Conservation (phyloP, 345 rosid genomes). For the Eucalyptus guilfoylei region DNA sequence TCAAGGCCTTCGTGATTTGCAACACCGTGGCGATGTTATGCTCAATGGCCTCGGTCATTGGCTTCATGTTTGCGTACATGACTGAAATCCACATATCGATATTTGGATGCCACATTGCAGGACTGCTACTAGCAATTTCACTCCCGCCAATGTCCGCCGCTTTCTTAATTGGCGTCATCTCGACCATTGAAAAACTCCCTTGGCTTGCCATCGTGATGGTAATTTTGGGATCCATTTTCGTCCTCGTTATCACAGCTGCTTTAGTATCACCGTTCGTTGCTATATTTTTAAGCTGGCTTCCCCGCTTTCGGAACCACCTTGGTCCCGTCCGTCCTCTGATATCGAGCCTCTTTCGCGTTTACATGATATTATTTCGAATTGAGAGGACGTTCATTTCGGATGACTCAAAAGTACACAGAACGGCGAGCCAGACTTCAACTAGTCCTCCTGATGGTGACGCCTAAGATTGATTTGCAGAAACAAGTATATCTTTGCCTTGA, state of each 20-base stretch:
- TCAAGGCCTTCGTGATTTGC: background rate
- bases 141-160: background rate
- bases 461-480: too few species aligned
- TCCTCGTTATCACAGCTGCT: background rate
- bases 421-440: background rate
- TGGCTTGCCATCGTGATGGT: background rate
- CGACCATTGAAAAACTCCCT: background rate
- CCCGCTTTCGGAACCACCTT: background rate
- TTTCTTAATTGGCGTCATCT: background rate
- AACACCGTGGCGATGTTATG: background rate
- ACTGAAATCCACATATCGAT: background rate
- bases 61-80: background rate
- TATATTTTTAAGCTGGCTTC: background rate
- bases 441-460: background rate
- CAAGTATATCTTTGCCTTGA: too few species aligned
- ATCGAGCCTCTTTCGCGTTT: accelerated
- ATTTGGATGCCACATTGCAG: background rate
- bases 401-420: accelerated
- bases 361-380: accelerated
- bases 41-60: background rate
- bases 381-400: too few species aligned
- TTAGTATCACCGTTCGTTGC: too few species aligned
- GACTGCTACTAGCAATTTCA: background rate
- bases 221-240: background rate
- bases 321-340: background rate